Percentiles rank a stretch among this genome's conserved stretches.
phyloP scores from a whole-genome alignment of 176 grass and related monocot species.

The Carex parvula region DNA sequence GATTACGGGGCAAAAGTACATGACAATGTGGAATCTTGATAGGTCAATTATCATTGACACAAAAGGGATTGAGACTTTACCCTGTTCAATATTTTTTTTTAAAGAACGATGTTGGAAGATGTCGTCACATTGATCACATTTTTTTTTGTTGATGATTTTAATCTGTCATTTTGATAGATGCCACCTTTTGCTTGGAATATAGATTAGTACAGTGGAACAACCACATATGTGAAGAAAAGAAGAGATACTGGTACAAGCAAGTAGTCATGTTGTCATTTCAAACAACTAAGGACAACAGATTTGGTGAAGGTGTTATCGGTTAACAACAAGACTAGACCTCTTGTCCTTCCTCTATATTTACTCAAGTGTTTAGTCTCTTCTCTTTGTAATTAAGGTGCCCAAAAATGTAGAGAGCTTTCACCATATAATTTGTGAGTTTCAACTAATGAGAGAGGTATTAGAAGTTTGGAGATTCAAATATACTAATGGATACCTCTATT shows the following conservation, averaged over 20 bases:
- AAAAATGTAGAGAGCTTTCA: constrained; percentile 7
- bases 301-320: constrained; percentile 22
- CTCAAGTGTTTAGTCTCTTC: background rate
- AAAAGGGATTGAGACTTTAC: too few species aligned
- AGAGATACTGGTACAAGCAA: background rate
- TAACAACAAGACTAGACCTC: background rate
- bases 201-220: background rate
- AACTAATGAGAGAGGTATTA: background rate
- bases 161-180: constrained; percentile 7
- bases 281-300: constrained; percentile 2
- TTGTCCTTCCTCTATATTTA: constrained; percentile 9
- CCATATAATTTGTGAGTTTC: constrained; percentile 3
- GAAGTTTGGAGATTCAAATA: background rate
- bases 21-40: too few species aligned
- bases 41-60: too few species aligned
- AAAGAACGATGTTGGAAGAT: background rate
- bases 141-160: background rate
- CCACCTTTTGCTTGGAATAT: constrained; percentile 2
- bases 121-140: background rate
- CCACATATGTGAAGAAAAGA: background rate
- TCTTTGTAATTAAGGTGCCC: background rate
- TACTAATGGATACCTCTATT: background rate
- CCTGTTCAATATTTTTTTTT: too few species aligned
- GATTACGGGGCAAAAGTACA: too few species aligned
- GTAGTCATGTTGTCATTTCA: constrained; percentile 19